Base-by-base conservation (phyloP, 179 eudicot species). In the Nepenthes alata region DNA sequence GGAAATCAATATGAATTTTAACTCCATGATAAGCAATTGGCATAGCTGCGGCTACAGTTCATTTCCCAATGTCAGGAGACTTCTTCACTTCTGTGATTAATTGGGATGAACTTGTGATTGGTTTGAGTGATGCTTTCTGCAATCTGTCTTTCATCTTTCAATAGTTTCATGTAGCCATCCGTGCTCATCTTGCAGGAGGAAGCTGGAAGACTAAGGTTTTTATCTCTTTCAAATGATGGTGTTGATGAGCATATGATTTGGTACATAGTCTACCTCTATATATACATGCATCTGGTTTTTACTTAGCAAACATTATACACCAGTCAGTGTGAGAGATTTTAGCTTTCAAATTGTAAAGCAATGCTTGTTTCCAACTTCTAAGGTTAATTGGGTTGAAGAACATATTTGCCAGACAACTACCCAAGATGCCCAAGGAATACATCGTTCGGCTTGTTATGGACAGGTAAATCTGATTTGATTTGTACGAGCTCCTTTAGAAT, bases 351-450 rank as follows among this genome's bases (percentile, higher is more conserved):
- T 25, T 25, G 25, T 25, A 25, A 25, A 25, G 25, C 25, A 25
- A 25, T 25, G 25, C 47, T 37, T 38, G 45, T 9, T 57, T 71
- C 54, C 66, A 59, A 57, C 64, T 78, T 64, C 60, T 15, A 81
- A 89, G 97, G 98, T 67, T 93, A 65, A 85, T 93, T 60, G 98
- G 97, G 69, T 69, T 93, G 78, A 93, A 93, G 80, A 93, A 93
- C 78, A 93, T 93, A 67, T 93, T 93, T 89, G 91, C 84, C 37
- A 81, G 86, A 67, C 97, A 93, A 75, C 83, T 93, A 60, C 98
- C 98, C 37, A 93, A 93, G 74, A 93, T 93, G 98, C 98, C 98
- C 15, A 93, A 83, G 77, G 98, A 93, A 74, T 93, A 93, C 75
- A 93, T 93, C 67, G 98, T 93, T 60, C 97, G 98, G 59, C 94